phyloP scores from a whole-genome alignment of 148 eudicot species.

The Salicornia ramosissima region DNA sequence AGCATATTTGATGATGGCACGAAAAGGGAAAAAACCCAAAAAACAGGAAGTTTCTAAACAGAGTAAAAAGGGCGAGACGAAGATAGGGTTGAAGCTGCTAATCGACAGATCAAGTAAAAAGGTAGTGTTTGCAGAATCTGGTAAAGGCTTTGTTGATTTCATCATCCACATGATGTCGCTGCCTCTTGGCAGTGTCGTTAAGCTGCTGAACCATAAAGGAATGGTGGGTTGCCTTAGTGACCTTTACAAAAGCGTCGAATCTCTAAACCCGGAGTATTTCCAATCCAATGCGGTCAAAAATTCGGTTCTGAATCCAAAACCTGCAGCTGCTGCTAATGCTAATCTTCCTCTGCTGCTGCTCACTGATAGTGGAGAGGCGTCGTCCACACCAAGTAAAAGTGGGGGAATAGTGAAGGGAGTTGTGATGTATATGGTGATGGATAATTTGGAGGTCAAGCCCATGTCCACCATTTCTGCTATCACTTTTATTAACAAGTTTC shows the following conservation, averaged over 20 bases:
- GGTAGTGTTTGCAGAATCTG: conserved; percentile 35
- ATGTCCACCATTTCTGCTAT: conserved; percentile 25
- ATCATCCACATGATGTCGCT: conserved; percentile 24
- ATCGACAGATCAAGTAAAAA: conserved; percentile 26
- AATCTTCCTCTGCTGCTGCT: conserved; percentile 5
- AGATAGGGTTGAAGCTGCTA: conserved; percentile 20
- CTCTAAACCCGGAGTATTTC: neutral
- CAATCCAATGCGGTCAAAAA: neutral
- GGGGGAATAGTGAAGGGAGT: conserved; percentile 26
- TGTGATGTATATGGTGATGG: conserved; percentile 31
- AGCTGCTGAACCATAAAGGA: conserved; percentile 1
- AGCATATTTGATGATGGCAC: too few species aligned
- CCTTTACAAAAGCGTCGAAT: conserved; percentile 13
- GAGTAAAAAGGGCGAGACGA: neutral
- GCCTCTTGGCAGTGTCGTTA: conserved; percentile 16
- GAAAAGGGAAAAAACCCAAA: too few species aligned
- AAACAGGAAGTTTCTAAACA: too few species aligned
- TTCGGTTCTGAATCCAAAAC: neutral
- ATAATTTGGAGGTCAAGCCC: conserved; percentile 22
- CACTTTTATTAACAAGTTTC: conserved; percentile 16
- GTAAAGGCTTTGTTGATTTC: conserved; percentile 36
- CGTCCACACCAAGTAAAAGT: neutral
- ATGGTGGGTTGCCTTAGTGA: conserved; percentile 16
- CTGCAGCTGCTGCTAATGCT: neutral
- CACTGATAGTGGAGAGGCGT: neutral